Conservation (phyloP, 2,329 filamentous ascomycete species). For the Fusarium napiforme region DNA sequence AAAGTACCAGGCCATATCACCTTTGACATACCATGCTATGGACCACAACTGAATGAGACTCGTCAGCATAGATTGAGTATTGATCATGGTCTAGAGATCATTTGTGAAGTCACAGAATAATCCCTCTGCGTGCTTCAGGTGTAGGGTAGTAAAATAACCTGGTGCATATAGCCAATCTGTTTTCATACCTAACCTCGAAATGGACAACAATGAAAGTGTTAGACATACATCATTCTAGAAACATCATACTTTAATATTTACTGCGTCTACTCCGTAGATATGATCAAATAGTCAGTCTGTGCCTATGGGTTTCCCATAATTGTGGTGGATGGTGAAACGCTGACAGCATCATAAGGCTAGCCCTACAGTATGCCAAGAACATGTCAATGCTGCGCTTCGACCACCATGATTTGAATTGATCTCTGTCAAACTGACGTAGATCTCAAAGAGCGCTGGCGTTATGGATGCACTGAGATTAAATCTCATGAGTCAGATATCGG, state of each 20-base stretch:
- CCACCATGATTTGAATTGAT: neutral
- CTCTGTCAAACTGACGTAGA: neutral
- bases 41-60: neutral
- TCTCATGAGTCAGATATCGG: neutral
- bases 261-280: too few relatives aligned
- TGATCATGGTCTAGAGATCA: neutral
- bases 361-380: neutral
- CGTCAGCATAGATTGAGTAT: neutral
- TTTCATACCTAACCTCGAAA: too few relatives aligned
- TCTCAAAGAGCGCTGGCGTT: too few relatives aligned
- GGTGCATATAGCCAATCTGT: too few relatives aligned
- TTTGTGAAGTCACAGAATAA: neutral
- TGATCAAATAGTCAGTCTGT: neutral
- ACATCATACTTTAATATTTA: fast-evolving
- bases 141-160: neutral
- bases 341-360: neutral
- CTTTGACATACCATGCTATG: too few relatives aligned
- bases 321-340: neutral
- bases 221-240: neutral
- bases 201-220: neutral
- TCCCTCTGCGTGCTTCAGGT: neutral
- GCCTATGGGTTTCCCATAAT: neutral
- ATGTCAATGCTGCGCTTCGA: neutral
- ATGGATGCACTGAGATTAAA: fast-evolving
- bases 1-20: neutral